Evolutionary conservation across 352 stramenopile species (phyloP).

Genomic region (Pythium chondricola): DNA sequence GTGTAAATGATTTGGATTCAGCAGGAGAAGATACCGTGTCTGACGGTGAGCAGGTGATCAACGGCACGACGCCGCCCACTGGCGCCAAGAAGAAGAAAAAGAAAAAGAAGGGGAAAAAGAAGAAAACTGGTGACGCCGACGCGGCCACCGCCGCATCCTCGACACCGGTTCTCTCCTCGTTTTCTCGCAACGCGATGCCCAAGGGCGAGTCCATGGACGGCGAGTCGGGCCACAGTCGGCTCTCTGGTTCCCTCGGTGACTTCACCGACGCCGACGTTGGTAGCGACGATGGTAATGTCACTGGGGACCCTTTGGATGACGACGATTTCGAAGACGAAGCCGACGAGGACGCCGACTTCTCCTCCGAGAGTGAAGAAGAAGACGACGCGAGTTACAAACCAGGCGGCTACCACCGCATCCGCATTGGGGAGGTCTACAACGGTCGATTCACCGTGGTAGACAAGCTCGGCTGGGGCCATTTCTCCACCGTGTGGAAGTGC

Average conservation of each 20-base stretch:
- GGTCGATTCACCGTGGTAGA: slow-evolving; percentile 94
- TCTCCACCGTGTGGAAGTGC: slow-evolving; percentile 99
- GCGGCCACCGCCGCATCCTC: background rate
- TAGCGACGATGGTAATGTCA: slow-evolving; percentile 10
- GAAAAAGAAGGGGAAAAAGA: slow-evolving; percentile 23
- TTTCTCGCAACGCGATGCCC: slow-evolving; percentile 13
- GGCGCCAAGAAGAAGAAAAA: slow-evolving; percentile 21
- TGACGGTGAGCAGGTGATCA: background rate
- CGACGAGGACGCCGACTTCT: slow-evolving; percentile 85
- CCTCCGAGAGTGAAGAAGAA: slow-evolving; percentile 86
- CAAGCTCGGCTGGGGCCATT: slow-evolving; percentile 99
- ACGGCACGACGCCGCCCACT: background rate
- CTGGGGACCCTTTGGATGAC: slow-evolving; percentile 21
- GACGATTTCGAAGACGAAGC: slow-evolving; percentile 19
- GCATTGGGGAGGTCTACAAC: slow-evolving; percentile 90
- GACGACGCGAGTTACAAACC: slow-evolving; percentile 94
- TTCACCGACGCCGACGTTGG: slow-evolving; percentile 5
- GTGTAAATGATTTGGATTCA: background rate
- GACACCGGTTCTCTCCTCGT: background rate
- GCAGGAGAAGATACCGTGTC: background rate
- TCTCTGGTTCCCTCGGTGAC: slow-evolving; percentile 18
- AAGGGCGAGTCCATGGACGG: slow-evolving; percentile 25
- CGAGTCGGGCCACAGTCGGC: slow-evolving; percentile 22
- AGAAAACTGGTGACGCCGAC: background rate
- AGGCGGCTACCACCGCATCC: slow-evolving; percentile 97